Percentiles rank a stretch among this genome's conserved stretches.
Conservation (phyloP, 768 basidiomycete species). For the Phylloporus scabripes region DNA sequence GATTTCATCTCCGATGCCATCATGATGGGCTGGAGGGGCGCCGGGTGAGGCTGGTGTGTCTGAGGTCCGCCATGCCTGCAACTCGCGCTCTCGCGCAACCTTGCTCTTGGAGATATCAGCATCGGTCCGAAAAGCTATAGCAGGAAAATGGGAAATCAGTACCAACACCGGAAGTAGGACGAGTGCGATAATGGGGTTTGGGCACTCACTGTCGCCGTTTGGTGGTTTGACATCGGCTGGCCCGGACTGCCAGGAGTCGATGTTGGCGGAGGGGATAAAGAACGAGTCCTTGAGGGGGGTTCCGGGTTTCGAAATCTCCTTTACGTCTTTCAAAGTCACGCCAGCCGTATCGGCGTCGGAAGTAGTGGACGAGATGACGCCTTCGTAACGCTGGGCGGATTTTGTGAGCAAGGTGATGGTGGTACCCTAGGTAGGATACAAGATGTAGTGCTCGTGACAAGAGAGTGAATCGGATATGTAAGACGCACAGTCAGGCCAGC, state of each 20-base stretch:
- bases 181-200: neutral
- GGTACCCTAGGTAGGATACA: slow-evolving; percentile 50
- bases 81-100: slow-evolving; percentile 60
- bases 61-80: slow-evolving; percentile 69
- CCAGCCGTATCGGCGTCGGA: slow-evolving; percentile 66
- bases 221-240: slow-evolving; percentile 65
- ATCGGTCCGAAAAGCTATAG: slow-evolving; percentile 74
- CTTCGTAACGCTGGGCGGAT: slow-evolving; percentile 67
- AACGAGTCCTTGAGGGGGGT: slow-evolving; percentile 64
- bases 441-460: slow-evolving; percentile 14
- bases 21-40: slow-evolving; percentile 22
- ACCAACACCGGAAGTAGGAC: neutral
- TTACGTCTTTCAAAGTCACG: slow-evolving; percentile 71
- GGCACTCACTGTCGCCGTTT: slow-evolving; percentile 64
- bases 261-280: slow-evolving; percentile 68
- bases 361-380: slow-evolving; percentile 55
- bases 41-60: slow-evolving; percentile 30
- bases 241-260: slow-evolving; percentile 68
- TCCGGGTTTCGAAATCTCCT: slow-evolving; percentile 62
- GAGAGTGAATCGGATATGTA: slow-evolving; percentile 7
- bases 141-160: slow-evolving; percentile 13
- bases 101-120: slow-evolving; percentile 65
- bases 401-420: slow-evolving; percentile 74
- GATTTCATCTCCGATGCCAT: slow-evolving; percentile 50
- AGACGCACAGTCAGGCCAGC: slow-evolving; percentile 65